Conservation (phyloP, 2,329 filamentous ascomycete species). For the Pseudogymnoascus sp. region DNA sequence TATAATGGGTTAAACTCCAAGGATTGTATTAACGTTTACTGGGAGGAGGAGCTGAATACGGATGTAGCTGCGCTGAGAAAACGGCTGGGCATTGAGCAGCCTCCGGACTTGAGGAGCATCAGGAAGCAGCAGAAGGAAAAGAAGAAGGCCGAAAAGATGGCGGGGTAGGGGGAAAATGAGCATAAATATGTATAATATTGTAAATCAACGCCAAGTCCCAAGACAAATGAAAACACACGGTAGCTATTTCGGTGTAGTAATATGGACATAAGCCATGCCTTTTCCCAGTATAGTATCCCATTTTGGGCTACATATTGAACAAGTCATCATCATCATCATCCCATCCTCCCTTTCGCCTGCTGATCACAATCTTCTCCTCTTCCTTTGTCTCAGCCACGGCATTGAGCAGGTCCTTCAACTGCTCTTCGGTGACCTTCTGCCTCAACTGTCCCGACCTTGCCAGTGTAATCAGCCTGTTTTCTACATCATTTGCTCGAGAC, state of each 20-base stretch:
- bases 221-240: neutral
- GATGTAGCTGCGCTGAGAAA: conserved; percentile 68
- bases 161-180: conserved; percentile 13
- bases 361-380: conserved; percentile 77
- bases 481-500: conserved; percentile 78
- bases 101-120: conserved; percentile 75
- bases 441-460: conserved; percentile 81
- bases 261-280: neutral
- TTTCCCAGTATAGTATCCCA: neutral
- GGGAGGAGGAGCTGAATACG: conserved; percentile 87
- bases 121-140: conserved; percentile 62
- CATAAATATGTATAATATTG: conserved; percentile 7
- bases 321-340: conserved; percentile 76
- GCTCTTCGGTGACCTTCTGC: conserved; percentile 80
- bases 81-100: conserved; percentile 76
- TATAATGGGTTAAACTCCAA: conserved; percentile 67
- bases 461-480: conserved; percentile 87
- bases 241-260: neutral
- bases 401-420: conserved; percentile 84
- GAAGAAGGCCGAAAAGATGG: conserved; percentile 51
- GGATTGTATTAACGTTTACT: conserved; percentile 92
- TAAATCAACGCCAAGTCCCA: conserved; percentile 7
- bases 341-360: conserved; percentile 72
- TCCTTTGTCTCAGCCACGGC: conserved; percentile 74
- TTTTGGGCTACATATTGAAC: conserved; percentile 44